Base-by-base conservation (phyloP, 225 moss, liverwort and hornwort species). In the Lunularia cruciata region DNA sequence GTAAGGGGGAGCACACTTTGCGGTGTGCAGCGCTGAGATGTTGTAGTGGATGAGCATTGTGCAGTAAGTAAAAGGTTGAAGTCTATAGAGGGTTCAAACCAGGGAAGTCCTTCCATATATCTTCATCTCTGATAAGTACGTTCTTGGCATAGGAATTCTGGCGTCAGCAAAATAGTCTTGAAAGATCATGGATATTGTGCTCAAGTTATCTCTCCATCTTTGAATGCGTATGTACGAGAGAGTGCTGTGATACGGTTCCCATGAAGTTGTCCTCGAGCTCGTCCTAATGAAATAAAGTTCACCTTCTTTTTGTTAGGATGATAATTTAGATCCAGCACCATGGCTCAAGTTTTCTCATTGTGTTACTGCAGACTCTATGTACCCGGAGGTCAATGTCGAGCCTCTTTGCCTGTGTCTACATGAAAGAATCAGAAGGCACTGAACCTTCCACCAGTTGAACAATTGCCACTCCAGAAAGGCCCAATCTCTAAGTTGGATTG, bases 181-280 rank as follows among this genome's bases (percentile, higher is more conserved):
- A 30, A 82, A 82, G 36, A 60, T 60, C 6, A 82, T 52, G 33
- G 77, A 71, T 7, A 71, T 77, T 4, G 48, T 68, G 12, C 73
- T 52, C 4, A 77, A 61, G 16, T 77, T 77, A 0, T 77, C 81
- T 32, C 68, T 77, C 2, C 56, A 68, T 58, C 81, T 62, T 28
- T 82, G 81, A 33, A 82, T 74, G 9, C 71, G 53, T 32, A 82
- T 71, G 25, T 74, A 16, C 81, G 77, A 82, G 5, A 77, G 77
- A 56, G 43, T 49, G 3, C 71, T 71, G 30, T 49, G 48, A 55
- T 75, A 47, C 47, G 70, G 60, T 55, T 77, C 35, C 77, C 81
- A 32, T 82, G 81, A 31, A 77, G 22, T 82, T 74, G 27, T 75
- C 72, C 46, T 77, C 71, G 36, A n/a, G n/a, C n/a, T n/a, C n/a